Conservation (phyloP, 2,329 filamentous ascomycete species). For the Colletotrichum limetticola region DNA sequence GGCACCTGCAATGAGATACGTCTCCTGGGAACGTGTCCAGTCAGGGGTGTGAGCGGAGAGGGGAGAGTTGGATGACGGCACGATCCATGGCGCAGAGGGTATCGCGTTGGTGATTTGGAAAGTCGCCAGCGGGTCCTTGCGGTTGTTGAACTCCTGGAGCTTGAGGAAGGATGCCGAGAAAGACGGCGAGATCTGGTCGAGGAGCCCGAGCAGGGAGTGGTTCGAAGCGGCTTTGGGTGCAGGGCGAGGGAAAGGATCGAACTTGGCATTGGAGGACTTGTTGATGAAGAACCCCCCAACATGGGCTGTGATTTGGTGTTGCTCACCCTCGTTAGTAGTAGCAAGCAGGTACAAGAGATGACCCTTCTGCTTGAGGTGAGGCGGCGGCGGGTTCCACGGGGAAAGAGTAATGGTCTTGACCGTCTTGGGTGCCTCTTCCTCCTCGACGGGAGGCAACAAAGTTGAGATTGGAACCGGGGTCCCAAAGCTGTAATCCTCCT, state of each 20-base stretch:
- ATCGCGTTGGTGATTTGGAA: constrained; percentile 97
- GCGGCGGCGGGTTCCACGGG: constrained; percentile 95
- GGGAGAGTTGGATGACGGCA: constrained; percentile 74
- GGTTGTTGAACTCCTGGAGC: constrained; percentile 85
- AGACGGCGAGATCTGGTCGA: constrained; percentile 83
- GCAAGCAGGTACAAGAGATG: constrained; percentile 91
- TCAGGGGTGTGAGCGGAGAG: constrained; percentile 81
- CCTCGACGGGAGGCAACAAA: constrained; percentile 72
- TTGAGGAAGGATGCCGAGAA: constrained; percentile 81
- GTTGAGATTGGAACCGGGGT: constrained; percentile 74
- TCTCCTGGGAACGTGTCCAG: constrained; percentile 90
- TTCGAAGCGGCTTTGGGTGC: constrained; percentile 81
- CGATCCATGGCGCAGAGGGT: constrained; percentile 91
- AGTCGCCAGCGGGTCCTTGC: constrained; percentile 87
- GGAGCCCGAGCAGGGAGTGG: constrained; percentile 87
- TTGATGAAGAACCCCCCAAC: constrained; percentile 97
- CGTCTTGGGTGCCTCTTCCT: constrained; percentile 83
- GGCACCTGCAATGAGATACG: constrained; percentile 87
- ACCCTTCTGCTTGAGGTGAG: constrained; percentile 88
- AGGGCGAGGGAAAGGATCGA: constrained; percentile 86
- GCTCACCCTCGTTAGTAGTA: constrained; percentile 93
- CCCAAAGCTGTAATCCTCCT: constrained; percentile 82
- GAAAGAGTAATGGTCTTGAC: constrained; percentile 90
- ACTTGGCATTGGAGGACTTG: constrained; percentile 94
- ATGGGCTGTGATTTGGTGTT: constrained; percentile 92